phyloP scores from a whole-genome alignment of 257 asterid species.

The Penstemon barbatus region DNA sequence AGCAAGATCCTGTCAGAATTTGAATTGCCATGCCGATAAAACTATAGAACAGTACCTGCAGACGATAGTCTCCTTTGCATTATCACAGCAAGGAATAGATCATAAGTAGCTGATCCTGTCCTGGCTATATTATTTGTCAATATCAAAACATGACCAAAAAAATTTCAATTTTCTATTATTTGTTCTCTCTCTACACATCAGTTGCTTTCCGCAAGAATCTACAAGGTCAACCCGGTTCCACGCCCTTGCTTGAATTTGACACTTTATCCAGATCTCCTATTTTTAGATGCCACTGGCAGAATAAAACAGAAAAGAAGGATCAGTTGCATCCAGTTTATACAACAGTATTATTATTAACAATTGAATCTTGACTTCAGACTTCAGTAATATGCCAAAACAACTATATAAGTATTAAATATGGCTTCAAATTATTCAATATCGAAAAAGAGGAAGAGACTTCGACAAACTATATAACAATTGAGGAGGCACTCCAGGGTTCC shows the following conservation, averaged over 20 bases:
- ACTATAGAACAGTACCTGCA: neutral
- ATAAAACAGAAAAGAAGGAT: slow-evolving; percentile 5
- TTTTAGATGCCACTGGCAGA: slow-evolving; percentile 21
- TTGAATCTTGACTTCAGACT: neutral
- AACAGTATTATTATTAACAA: neutral
- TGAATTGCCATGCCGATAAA: neutral
- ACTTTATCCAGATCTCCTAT: slow-evolving; percentile 12
- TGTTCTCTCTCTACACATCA: slow-evolving; percentile 33
- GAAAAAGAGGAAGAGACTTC: neutral
- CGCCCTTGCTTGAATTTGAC: slow-evolving; percentile 20
- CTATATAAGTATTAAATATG: neutral
- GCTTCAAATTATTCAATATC: neutral
- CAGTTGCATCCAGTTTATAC: neutral
- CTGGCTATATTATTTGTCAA: neutral
- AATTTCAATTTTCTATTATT: slow-evolving; percentile 10
- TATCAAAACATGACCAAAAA: slow-evolving; percentile 11
- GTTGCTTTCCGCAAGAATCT: slow-evolving; percentile 31
- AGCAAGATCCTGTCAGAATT: neutral
- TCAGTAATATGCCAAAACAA: neutral
- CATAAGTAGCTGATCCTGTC: no score
- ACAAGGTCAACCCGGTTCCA: slow-evolving; percentile 26
- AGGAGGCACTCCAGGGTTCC: neutral
- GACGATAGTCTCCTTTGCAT: no score
- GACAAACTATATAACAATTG: neutral
- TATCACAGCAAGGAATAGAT: neutral